Evolutionary conservation across 2,329 filamentous ascomycete species (phyloP).

Genomic region (Stachybotrys chartarum): DNA sequence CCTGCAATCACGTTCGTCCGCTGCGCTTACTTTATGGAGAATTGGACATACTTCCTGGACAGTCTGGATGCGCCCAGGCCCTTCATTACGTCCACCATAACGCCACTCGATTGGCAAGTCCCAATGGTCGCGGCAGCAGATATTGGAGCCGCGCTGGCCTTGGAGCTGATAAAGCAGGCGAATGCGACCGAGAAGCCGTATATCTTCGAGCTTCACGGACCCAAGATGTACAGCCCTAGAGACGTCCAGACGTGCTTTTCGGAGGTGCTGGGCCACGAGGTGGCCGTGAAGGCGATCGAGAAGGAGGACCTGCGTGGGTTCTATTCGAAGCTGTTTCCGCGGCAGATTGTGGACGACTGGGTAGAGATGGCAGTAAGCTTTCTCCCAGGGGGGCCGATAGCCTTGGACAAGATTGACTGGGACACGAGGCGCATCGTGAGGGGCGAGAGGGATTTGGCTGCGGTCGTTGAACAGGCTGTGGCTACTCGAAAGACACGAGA

Average conservation of each 20-base stretch:
- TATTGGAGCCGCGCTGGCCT: conserved; percentile 16
- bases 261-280: conserved; percentile 12
- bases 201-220: conserved; percentile 24
- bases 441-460: conserved; percentile 11
- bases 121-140: conserved; percentile 22
- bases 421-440: conserved; percentile 10
- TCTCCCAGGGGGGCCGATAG: conserved; percentile 16
- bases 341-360: conserved; percentile 14
- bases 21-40: conserved; percentile 30
- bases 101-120: conserved; percentile 21
- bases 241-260: conserved; percentile 22
- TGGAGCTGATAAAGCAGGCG: conserved; percentile 12
- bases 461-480: conserved; percentile 8
- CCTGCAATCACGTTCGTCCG: conserved; percentile 22
- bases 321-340: conserved; percentile 14
- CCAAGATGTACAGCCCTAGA: conserved; percentile 15
- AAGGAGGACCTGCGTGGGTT: conserved; percentile 12
- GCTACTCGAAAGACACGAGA: not conserved
- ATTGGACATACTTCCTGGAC: conserved; percentile 21
- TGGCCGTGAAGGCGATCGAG: conserved; percentile 19
- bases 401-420: conserved; percentile 6
- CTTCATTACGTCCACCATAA: conserved; percentile 25
- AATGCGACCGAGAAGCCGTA: conserved; percentile 13
- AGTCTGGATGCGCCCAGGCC: conserved; percentile 16
- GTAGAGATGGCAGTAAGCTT: conserved; percentile 22